Conservation (phyloP, 2,329 filamentous ascomycete genomes). For the Ophiostoma sp. region DNA sequence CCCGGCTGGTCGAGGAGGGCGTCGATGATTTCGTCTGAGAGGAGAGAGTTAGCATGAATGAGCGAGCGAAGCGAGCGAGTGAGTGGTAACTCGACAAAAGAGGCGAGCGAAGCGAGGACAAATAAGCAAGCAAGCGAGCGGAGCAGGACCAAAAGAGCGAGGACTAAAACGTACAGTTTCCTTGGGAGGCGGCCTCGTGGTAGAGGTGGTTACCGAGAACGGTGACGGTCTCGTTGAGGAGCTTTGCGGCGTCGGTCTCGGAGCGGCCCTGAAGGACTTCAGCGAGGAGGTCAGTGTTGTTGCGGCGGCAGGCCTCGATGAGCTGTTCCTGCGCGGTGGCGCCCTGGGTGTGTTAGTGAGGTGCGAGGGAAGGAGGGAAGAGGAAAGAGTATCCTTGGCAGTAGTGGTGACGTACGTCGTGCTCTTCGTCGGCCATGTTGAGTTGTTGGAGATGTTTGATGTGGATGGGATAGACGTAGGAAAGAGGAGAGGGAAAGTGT, state of each 20-base stretch:
- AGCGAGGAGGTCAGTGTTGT: slow-evolving; percentile 82
- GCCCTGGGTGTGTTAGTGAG: slow-evolving; percentile 56
- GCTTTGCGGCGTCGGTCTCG: slow-evolving; percentile 66
- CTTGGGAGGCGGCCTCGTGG: slow-evolving; percentile 82
- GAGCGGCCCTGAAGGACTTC: slow-evolving; percentile 66
- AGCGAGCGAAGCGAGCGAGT: neutral
- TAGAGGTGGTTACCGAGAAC: slow-evolving; percentile 85
- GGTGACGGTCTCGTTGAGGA: slow-evolving; percentile 84
- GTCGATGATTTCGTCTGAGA: slow-evolving; percentile 74
- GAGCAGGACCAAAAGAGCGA: slow-evolving; percentile 30
- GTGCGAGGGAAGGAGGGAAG: neutral
- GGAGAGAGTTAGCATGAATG: neutral
- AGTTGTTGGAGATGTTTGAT: neutral
- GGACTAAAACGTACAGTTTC: slow-evolving; percentile 67
- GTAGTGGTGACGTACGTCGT: slow-evolving; percentile 36
- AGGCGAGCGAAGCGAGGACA: neutral
- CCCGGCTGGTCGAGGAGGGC: slow-evolving; percentile 78
- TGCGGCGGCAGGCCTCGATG: slow-evolving; percentile 88
- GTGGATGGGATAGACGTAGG: neutral
- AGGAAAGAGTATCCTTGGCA: neutral
- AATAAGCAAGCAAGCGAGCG: neutral
- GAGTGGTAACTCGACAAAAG: neutral
- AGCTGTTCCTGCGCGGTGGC: slow-evolving; percentile 82
- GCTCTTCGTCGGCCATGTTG: slow-evolving; percentile 33
- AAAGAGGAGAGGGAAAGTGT: neutral